Evolutionary conservation across 495 filamentous ascomycete genomes (phyloP).

Genomic region (Copromyces sp.): DNA sequence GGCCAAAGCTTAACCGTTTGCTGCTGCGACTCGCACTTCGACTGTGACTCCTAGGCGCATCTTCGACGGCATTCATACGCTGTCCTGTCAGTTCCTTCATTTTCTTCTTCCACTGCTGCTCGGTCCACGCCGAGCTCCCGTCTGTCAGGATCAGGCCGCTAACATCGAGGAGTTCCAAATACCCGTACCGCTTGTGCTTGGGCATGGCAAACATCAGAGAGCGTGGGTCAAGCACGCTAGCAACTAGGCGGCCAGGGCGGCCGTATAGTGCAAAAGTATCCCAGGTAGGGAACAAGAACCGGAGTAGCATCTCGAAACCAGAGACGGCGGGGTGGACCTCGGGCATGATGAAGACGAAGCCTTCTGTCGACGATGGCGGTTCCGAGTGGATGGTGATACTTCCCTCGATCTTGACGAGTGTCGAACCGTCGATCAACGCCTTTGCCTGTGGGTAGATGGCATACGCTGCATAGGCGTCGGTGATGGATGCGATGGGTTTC

Average conservation of each 20-base stretch:
- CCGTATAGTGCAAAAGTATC: constrained; percentile 91
- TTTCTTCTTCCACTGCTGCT: constrained; percentile 80
- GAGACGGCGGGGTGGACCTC: constrained; percentile 82
- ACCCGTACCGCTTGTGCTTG: constrained; percentile 76
- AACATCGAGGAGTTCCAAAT: constrained; percentile 82
- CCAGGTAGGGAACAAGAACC: constrained; percentile 87
- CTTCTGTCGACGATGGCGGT: constrained; percentile 65
- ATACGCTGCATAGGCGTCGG: constrained; percentile 82
- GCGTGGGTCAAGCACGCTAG: constrained; percentile 72
- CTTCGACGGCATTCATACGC: constrained; percentile 52
- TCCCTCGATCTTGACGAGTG: constrained; percentile 89
- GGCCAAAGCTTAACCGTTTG: constrained; percentile 56
- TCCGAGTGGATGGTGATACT: constrained; percentile 74
- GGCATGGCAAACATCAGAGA: constrained; percentile 99
- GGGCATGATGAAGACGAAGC: constrained; percentile 97
- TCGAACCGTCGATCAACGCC: constrained; percentile 86
- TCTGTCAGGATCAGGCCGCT: constrained; percentile 63
- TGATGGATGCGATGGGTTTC: constrained; percentile 80
- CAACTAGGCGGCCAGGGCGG: constrained; percentile 74
- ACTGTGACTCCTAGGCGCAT: constrained; percentile 42
- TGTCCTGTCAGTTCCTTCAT: constrained; percentile 84
- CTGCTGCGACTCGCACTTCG: constrained; percentile 48
- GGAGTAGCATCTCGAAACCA: constrained; percentile 95
- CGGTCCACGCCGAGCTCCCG: constrained; percentile 70
- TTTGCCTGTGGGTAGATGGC: constrained; percentile 94